Evolutionary conservation across 176 grass and related monocot species (phyloP), one percentile per base, ranked within the genome.

Genomic region (Themeda triandra): DNA sequence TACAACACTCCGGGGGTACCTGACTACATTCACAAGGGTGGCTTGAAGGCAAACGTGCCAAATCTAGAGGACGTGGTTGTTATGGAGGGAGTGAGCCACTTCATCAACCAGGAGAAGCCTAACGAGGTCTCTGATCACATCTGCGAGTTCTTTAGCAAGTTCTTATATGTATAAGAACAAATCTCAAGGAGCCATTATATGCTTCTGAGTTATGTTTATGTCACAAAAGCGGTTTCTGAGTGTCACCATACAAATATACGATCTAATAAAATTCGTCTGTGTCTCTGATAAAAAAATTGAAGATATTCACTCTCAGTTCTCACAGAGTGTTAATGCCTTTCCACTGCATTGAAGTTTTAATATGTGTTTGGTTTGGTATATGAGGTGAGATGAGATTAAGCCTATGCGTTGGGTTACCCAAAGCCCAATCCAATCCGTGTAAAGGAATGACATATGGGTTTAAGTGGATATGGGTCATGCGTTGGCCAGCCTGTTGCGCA

Each of bases 101-200:
- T 97, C 78, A 83, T 93, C 65, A 90, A 93, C 71, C 94, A 93
- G 66, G 94, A 97, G 87, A 97, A 85, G 74, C 82, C 91, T 49
- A 17, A 86, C 53, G 94, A 97, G 82, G 70, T 93, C 24, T 97
- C 94, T 37, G 85, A 92, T 63, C 91, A 97, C 70, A 93, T 97
- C 7, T 93, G 81, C 53, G 87, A 89, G 32, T 93, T 97, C 79
- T 88, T 97, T 42, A 81, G 73, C 49, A 92, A 92, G 78, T 93
- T 97, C 53, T 89, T 56, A 91, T 71, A 25, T 49, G 36, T 71
- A n/a, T 10, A 53, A 10, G 2, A 53, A 53, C 2, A 56, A 25
- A 46, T 83, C 32, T 4, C 1, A 19, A 62, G 40, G 25, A 44
- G 1, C 21, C 23, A 15, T 30, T 69, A 44, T 79, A 6, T 15